phyloP scores from a whole-genome alignment of 306 rosid species.

The Lupinus albus region DNA sequence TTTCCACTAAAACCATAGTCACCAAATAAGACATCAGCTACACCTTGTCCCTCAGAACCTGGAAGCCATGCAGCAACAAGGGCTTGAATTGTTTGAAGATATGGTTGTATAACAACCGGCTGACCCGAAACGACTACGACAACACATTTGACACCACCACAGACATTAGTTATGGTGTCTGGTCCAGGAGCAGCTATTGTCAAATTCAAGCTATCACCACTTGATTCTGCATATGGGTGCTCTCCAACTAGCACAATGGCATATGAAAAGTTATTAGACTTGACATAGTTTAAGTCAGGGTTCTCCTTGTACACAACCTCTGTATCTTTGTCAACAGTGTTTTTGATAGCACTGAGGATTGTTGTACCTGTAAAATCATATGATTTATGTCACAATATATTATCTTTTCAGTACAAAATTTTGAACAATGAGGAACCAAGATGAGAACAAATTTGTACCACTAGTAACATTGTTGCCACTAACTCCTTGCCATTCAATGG shows the following conservation, averaged over 20 bases:
- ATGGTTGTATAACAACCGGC: slow-evolving; percentile 47
- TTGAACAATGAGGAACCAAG: too few relatives aligned
- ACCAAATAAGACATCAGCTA: slow-evolving; percentile 48
- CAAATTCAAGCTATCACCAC: background rate
- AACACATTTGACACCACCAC: slow-evolving; percentile 41
- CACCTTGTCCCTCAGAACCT: slow-evolving; percentile 47
- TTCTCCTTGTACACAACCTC: too few relatives aligned
- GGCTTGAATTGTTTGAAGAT: slow-evolving; percentile 17
- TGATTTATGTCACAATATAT: too few relatives aligned
- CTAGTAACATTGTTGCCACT: background rate
- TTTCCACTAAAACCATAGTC: slow-evolving; percentile 48
- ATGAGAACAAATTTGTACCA: too few relatives aligned
- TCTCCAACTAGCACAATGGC: background rate
- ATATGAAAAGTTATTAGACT: too few relatives aligned
- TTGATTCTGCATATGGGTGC: background rate
- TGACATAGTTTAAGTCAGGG: too few relatives aligned
- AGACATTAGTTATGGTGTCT: slow-evolving; percentile 20
- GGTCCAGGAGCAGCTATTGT: background rate
- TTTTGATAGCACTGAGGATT: too few relatives aligned
- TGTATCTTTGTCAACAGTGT: too few relatives aligned
- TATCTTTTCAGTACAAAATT: too few relatives aligned
- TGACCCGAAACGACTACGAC: slow-evolving; percentile 42
- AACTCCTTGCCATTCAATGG: background rate
- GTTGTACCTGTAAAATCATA: too few relatives aligned
- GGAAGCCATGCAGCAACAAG: slow-evolving; percentile 58